Base-by-base conservation (phyloP, 148 eudicot genomes). In the Camellia japonica region DNA sequence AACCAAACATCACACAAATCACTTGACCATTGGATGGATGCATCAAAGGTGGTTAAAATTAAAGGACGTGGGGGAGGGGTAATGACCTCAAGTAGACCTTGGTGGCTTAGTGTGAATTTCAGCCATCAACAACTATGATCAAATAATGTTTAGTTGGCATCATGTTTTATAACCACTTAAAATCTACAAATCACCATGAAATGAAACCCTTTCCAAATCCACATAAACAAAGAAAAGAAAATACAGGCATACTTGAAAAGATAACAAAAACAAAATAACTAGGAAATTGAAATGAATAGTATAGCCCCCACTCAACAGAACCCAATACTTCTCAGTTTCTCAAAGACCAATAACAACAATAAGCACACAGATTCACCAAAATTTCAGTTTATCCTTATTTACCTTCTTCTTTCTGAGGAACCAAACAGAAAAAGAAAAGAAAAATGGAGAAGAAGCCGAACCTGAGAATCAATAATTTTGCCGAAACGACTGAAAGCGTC, bases 391-490 rank as follows among this genome's bases (percentile, higher is more conserved):
- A 15, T 7, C 3, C 11, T 13, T 30, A 18, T 42, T 59, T 18
- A 8, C 52, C 4, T 10, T 3, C 5, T 47, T 47, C 44, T 68
- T 13, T 23, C 15, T 20, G 14, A 74, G 11, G 49, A 60, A 60
- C 41, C n/a, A 20, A 19, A 47, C 5, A 51, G 15, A 44, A 75
- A 51, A 73, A 4, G 4, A 16, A 49, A 49, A 49, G 46, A 60
- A 23, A 42, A 60, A 10, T 4, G 56, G 62, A 9, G 38, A 13
- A 16, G n/a, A 52, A 51, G 64, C 19, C 55, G 11, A 77, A 91
- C 92, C 91, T 88, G 91, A 47, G 87, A 81, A 70, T 89, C 91
- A 41, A 89, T 13, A 83, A 91, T 84, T 84, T 89, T 89, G 66
- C 92, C 94, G 62, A 72, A 91, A 69, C 91, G 91, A 58, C 86